phyloP scores from a whole-genome alignment of 768 basidiomycete genomes.

The Suillus variegatus region DNA sequence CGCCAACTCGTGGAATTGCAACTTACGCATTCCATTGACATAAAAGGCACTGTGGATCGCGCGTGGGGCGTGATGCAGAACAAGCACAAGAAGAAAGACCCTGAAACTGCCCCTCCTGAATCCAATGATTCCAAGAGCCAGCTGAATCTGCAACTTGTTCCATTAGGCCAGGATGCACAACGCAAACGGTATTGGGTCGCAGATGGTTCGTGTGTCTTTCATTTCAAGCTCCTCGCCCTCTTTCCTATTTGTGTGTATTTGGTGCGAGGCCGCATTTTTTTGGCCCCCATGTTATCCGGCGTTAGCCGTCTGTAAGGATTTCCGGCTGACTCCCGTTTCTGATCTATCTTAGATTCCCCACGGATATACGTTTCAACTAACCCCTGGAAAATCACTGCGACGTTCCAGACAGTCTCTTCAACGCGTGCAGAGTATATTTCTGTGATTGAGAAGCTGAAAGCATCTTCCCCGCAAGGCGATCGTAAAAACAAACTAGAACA shows the following conservation, averaged over 20 bases:
- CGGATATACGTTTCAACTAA: slow-evolving; percentile 84
- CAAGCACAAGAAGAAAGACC: slow-evolving; percentile 82
- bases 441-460: slow-evolving; percentile 62
- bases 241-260: slow-evolving; percentile 76
- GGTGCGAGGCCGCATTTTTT: slow-evolving; percentile 48
- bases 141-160: slow-evolving; percentile 62
- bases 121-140: slow-evolving; percentile 65
- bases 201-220: slow-evolving; percentile 76
- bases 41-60: slow-evolving; percentile 75
- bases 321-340: slow-evolving; percentile 32
- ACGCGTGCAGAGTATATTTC: slow-evolving; percentile 74
- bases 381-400: slow-evolving; percentile 86
- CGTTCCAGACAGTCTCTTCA: slow-evolving; percentile 70
- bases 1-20: slow-evolving; percentile 87
- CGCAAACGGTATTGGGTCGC: slow-evolving; percentile 84
- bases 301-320: slow-evolving; percentile 36
- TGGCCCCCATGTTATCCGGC: slow-evolving; percentile 41
- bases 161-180: slow-evolving; percentile 74
- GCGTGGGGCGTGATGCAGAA: slow-evolving; percentile 85
- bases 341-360: slow-evolving; percentile 69
- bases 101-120: slow-evolving; percentile 53
- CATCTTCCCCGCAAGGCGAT: slow-evolving; percentile 44
- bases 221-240: slow-evolving; percentile 33
- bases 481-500: slow-evolving; percentile 60
- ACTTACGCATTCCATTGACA: slow-evolving; percentile 63